Conservation (phyloP, 768 basidiomycete genomes). For the Pleurotus pulmonarius region DNA sequence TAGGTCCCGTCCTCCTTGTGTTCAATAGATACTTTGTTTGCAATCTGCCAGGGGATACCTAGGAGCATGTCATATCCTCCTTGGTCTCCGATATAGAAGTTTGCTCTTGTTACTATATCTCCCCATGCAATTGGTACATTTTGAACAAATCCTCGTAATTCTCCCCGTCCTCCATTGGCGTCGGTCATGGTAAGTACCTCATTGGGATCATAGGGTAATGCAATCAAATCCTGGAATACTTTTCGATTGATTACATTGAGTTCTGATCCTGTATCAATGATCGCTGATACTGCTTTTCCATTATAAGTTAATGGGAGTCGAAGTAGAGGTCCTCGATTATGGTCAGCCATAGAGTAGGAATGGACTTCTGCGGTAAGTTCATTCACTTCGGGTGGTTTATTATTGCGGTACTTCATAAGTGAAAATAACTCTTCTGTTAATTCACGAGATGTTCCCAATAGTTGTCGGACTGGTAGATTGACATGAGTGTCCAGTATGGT, state of each 20-base stretch:
- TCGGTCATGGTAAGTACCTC: constrained; percentile 16
- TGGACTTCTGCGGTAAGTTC: no score
- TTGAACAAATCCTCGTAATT: constrained; percentile 15
- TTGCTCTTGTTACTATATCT: constrained; percentile 13
- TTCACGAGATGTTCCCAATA: not conserved
- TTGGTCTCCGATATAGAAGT: constrained; percentile 18
- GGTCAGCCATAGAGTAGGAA: not conserved
- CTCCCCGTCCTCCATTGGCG: constrained; percentile 22
- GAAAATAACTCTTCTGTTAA: not conserved
- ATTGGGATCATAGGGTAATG: constrained; percentile 12
- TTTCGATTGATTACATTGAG: constrained; percentile 16
- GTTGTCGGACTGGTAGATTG: not conserved
- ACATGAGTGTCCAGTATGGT: constrained; percentile 3
- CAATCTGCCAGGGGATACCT: constrained; percentile 20
- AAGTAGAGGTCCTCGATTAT: constrained; percentile 6
- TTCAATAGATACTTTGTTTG: constrained; percentile 21
- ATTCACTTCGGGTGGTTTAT: no score
- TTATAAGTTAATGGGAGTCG: constrained; percentile 9
- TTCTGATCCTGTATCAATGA: constrained; percentile 25
- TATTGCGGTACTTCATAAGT: not conserved
- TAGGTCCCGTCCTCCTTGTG: constrained; percentile 22
- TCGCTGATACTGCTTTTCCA: constrained; percentile 11
- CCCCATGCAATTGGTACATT: constrained; percentile 19
- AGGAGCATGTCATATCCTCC: constrained; percentile 17
- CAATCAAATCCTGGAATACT: constrained; percentile 5